phyloP scores from a whole-genome alignment of 208 protist genomes.

The Leishmania lainsoni region DNA sequence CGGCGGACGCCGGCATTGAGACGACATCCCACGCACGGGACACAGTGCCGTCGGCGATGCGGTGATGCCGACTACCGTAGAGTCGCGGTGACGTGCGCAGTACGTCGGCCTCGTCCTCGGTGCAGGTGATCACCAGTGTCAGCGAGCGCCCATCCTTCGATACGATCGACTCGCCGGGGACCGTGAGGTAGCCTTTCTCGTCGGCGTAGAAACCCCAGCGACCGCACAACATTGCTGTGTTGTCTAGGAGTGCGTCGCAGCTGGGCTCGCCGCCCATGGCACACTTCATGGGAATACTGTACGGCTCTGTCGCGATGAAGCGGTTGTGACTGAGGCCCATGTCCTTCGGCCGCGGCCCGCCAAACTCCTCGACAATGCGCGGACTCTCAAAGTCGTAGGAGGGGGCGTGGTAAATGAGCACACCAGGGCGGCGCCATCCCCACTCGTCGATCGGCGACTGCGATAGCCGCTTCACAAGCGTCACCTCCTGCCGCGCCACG shows the following conservation, averaged over 20 bases:
- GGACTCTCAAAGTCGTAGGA: conserved; percentile 84
- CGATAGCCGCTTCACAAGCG: conserved; percentile 82
- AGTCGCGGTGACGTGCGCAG: conserved; percentile 70
- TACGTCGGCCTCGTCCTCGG: conserved; percentile 54
- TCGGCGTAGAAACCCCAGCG: conserved; percentile 92
- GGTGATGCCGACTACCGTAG: conserved; percentile 85
- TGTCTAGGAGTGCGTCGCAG: conserved; percentile 81
- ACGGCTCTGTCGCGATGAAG: conserved; percentile 86
- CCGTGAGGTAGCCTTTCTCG: conserved; percentile 76
- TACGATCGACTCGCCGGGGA: conserved; percentile 72
- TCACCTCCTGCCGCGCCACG: conserved; percentile 82
- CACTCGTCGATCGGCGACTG: conserved; percentile 90
- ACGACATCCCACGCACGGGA: conserved; percentile 83
- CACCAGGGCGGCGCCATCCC: conserved; percentile 82
- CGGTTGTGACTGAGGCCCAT: conserved; percentile 68
- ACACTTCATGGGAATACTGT: conserved; percentile 92
- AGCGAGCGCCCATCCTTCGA: conserved; percentile 53
- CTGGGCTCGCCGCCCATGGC: conserved; percentile 76
- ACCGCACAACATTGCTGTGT: conserved; percentile 75
- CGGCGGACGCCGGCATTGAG: conserved; percentile 35
- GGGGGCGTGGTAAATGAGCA: conserved; percentile 87
- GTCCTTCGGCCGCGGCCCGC: conserved; percentile 83
- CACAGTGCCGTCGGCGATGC: conserved; percentile 67
- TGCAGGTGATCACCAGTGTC: conserved; percentile 61
- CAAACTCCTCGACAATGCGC: conserved; percentile 92